Evolutionary conservation across 495 filamentous ascomycete genomes (phyloP), one percentile per base, ranked within the genome.

Genomic region (Penicillium paradoxum): DNA sequence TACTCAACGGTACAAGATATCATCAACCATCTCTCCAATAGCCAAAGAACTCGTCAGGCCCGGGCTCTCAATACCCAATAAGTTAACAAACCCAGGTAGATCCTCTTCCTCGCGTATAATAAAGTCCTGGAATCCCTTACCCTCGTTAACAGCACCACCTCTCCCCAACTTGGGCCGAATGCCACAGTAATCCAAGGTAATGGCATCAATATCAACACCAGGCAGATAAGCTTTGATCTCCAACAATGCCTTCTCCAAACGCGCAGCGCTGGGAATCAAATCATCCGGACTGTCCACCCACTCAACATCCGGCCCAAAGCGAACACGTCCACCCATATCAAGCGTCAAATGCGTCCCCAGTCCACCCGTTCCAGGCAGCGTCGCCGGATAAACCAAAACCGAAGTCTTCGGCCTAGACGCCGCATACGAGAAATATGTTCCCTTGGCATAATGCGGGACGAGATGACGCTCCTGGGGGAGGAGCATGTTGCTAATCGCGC

Each of bases 221-320:
- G 93, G 93, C 25, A 97, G 70, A 65, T 95, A 98, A 8, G 79
- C 75, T 60, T 78, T 70, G 45, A 98, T 95, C 67, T 87, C 88
- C 14, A 73, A 71, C 0, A 92, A 60, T 0, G 92, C 90, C 46
- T 80, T 73, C n/a, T 66, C 55, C 45, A 95, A 69, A 2, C 87
- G 73, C n/a, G 73, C 71, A 36, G 73, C 68, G n/a, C 70, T 78
- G 8, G 79, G 76, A 27, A 67, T 69, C 33, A 83, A 70, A 56
- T 86, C 82, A 22, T 58, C 68, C 0, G 86, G 79, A 33, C 81
- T 78, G 37, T 82, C 75, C 1, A 95, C 83, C 93, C 95, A 97
- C 67, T 97, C 91, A 11, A 97, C 89, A 61, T 98, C 93, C 0
- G 93, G 93, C 0, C 93, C 93, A 64, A 98, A 98, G 32, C 91